Conservation (phyloP, 2,329 filamentous ascomycete species). For the Plectosphaerella cucumerina region DNA sequence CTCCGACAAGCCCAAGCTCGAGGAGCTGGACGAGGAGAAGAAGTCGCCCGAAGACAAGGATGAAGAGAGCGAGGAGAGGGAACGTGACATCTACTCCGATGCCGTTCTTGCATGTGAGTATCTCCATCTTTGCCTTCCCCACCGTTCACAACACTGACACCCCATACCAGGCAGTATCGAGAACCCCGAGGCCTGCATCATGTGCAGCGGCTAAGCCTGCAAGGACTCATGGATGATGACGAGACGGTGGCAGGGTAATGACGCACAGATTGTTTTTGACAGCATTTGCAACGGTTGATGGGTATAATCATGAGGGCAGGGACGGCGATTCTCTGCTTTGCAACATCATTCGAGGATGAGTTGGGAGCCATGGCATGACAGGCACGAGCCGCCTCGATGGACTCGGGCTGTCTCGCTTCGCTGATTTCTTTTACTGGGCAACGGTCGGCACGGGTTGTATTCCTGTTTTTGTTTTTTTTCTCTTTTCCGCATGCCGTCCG, state of each 20-base stretch:
- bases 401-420: too few species aligned
- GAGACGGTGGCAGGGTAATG: constrained; percentile 8
- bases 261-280: neutral
- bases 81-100: constrained; percentile 93
- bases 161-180: constrained; percentile 74
- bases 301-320: neutral
- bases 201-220: constrained; percentile 82
- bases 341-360: too few species aligned
- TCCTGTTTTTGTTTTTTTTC: constrained; percentile 4
- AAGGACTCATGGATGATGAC: constrained; percentile 11
- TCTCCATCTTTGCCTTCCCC: neutral
- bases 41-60: constrained; percentile 64
- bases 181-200: constrained; percentile 89
- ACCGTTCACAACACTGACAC: constrained; percentile 18
- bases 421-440: too few species aligned
- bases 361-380: too few species aligned
- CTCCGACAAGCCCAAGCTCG: constrained; percentile 53
- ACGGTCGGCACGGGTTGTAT: constrained; percentile 37
- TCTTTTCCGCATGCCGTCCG: neutral
- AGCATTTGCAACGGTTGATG: constrained; percentile 1
- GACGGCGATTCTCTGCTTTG: too few species aligned
- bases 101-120: constrained; percentile 80
- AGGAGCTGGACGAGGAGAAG: constrained; percentile 60
- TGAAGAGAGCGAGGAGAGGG: constrained; percentile 67
- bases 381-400: too few species aligned